Percentiles rank a stretch among this genome's conserved stretches.
Evolutionary conservation across 495 filamentous ascomycete species (phyloP).

Genomic region (Tirmania nivea): DNA sequence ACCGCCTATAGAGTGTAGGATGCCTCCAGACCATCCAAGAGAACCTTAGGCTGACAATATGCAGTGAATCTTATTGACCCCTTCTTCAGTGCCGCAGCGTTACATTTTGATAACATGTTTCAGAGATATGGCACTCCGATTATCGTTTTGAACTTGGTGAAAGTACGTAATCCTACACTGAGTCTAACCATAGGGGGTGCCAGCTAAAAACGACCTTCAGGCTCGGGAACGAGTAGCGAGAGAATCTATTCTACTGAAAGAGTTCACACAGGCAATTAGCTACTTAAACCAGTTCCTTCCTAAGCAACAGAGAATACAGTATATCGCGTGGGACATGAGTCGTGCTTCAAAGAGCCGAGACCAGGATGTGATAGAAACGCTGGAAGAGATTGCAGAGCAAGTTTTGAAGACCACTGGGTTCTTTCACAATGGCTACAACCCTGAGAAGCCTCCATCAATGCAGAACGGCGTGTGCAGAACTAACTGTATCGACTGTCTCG

Average conservation of each 20-base stretch:
- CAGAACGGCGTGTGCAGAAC: constrained; percentile 89
- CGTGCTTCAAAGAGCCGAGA: constrained; percentile 55
- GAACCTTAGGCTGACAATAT: constrained; percentile 1
- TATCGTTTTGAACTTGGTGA: constrained; percentile 85
- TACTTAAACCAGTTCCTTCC: constrained; percentile 95
- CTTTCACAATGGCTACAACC: constrained; percentile 70
- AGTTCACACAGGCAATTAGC: constrained; percentile 69
- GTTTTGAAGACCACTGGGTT: constrained; percentile 71
- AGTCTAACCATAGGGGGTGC: not conserved
- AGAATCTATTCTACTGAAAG: constrained; percentile 72
- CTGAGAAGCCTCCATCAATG: constrained; percentile 38
- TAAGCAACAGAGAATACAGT: constrained; percentile 57
- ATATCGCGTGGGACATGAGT: constrained; percentile 96
- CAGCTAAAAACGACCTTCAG: constrained; percentile 8
- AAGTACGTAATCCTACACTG: constrained; percentile 23
- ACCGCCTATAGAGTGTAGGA: constrained; percentile 55
- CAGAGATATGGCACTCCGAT: constrained; percentile 80
- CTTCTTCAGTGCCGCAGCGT: constrained; percentile 84
- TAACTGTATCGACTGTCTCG: constrained; percentile 94
- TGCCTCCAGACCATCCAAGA: not conserved
- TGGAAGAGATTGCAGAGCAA: constrained; percentile 73
- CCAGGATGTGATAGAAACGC: constrained; percentile 65
- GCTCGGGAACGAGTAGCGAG: constrained; percentile 68
- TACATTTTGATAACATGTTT: constrained; percentile 94
- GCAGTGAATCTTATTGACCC: constrained; percentile 72